Conservation (phyloP, 345 rosid species). For the Salix exigua region DNA sequence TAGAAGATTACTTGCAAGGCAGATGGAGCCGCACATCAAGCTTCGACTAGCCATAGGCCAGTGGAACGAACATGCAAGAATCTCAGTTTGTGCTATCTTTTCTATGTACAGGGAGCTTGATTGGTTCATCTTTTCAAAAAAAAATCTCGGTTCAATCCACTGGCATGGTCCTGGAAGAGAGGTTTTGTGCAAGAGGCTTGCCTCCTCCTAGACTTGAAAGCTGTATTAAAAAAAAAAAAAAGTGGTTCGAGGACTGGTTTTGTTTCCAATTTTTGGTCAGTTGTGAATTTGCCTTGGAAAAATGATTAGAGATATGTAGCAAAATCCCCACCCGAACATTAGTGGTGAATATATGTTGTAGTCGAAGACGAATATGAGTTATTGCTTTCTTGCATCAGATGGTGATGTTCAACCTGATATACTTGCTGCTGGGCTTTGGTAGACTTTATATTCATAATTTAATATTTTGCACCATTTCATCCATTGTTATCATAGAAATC, state of each 20-base stretch:
- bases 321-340: background rate
- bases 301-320: background rate
- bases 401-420: background rate
- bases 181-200: slow-evolving; percentile 33
- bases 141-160: background rate
- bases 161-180: slow-evolving; percentile 49
- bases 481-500: too few species aligned
- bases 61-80: background rate
- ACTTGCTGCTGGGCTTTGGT: background rate
- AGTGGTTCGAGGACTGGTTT: background rate
- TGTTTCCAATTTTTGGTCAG: background rate
- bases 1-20: slow-evolving; percentile 74
- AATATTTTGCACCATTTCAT: too few species aligned
- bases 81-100: background rate
- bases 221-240: background rate
- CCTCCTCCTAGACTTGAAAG: slow-evolving; percentile 42
- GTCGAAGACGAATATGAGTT: background rate
- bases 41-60: slow-evolving; percentile 41
- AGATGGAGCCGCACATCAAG: slow-evolving; percentile 79
- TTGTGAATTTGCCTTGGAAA: background rate
- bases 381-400: background rate
- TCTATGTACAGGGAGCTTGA: slow-evolving; percentile 20
- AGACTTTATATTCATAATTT: too few species aligned
- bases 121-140: background rate
- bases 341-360: background rate